These are phyloP conservation scores for Vitis cinerea DNA, from an alignment of 164 flowering plant genomes.

Conservation along the genomic window DNA sequence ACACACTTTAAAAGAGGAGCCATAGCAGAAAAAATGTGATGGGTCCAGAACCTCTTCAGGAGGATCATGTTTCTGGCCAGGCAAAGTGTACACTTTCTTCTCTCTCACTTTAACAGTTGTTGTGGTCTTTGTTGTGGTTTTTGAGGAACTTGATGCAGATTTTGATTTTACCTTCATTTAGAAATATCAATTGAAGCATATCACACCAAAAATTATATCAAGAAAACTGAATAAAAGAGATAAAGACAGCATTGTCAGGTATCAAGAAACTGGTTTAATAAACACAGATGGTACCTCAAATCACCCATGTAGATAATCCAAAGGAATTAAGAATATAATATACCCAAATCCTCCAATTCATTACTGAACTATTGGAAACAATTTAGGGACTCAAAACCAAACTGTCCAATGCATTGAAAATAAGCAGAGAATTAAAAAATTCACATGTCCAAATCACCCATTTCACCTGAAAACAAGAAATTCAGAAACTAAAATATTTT, in stretches of 20 bases:
- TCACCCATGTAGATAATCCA: neutral
- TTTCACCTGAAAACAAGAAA: too few relatives aligned
- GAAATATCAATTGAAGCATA: conserved; percentile 5
- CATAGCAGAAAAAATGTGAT: neutral
- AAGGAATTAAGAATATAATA: neutral
- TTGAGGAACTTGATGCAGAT: conserved; percentile 51
- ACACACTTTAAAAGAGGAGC: neutral
- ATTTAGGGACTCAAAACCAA: neutral
- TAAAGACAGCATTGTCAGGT: neutral
- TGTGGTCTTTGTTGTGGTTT: conserved; percentile 35
- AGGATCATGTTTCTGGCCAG: conserved; percentile 87
- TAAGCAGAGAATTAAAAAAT: too few relatives aligned
- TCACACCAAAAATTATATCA: neutral
- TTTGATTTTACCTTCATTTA: conserved; percentile 63
- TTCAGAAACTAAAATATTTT: too few relatives aligned
- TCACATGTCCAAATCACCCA: too few relatives aligned
- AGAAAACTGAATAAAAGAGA: neutral
- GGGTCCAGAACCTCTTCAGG: conserved; percentile 78
- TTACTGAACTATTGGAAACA: neutral
- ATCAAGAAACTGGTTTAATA: conserved; percentile 5
- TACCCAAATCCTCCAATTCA: conserved; percentile 7
- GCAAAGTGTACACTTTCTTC: conserved; percentile 77
- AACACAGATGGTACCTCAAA: conserved; percentile 1
- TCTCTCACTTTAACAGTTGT: conserved; percentile 51
- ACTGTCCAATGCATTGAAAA: too few relatives aligned